Evolutionary conservation across 164 flowering plant genomes (phyloP), one percentile per base, ranked within the genome.

Genomic region (Umbilicus rupestris): DNA sequence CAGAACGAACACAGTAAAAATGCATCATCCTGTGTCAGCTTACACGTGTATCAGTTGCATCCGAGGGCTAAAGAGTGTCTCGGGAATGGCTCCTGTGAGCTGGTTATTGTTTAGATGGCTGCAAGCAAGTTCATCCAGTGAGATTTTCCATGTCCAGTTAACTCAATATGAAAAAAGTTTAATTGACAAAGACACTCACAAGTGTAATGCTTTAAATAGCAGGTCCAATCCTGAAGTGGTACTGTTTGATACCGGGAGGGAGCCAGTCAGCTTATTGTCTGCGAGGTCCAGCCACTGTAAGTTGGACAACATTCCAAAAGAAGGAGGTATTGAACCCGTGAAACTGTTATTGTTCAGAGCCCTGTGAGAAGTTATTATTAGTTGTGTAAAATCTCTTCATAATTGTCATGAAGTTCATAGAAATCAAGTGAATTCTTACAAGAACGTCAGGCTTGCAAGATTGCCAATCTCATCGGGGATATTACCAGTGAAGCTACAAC

Each of bases 401-500:
- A 20, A 50, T 1, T 10, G 16, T 11, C 19, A 17, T 39, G 30
- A 42, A 19, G 2, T 24, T 57, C 11, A 26, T 24, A n/a, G 22
- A 0, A 62, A 55, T 24, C 39, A 10, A 66, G 33, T 55, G 6
- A 72, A 39, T 37, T 24, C 87, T 80, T 83, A 86, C 94, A 88
- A 68, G 67, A 14, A 68, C 19, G 42, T 64, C 67, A 88, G 82
- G 63, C 70, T 44, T 17, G 29, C 46, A 17, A 86, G 79, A 39
- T 80, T 80, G 67, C 94, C 94, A 26, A 88, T 79, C 1, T 84
- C 39, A 42, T 69, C 72, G 15, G 94, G 94, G 60, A 88, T 78
- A n/a, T 68, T 77, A 47, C 94, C 90, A 65, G 71, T 62, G 80
- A 88, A 86, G 41, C 86, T 46, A 73, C 90, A 88, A 33, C 86